These are phyloP conservation scores for Populus trichocarpa DNA, from an alignment of 441 rosid species.

Conservation along the genomic window DNA sequence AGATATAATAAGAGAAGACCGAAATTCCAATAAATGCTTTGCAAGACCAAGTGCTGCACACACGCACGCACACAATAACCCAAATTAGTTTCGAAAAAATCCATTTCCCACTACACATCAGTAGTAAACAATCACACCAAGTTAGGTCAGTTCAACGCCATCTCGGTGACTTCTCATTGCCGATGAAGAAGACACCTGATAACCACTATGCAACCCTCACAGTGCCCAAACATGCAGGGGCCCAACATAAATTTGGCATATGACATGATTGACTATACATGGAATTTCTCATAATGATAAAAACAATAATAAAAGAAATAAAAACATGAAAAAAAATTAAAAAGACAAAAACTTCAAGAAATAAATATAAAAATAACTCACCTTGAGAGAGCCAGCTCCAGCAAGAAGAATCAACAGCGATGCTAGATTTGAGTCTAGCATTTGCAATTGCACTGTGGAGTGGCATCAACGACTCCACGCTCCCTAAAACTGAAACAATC, in stretches of 20 bases:
- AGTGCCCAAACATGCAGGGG: background rate
- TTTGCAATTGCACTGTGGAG: conserved; percentile 80
- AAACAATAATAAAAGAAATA: too few relatives aligned
- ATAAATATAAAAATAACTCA: conserved; percentile 10
- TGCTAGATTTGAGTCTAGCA: conserved; percentile 72
- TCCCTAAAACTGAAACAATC: conserved; percentile 56
- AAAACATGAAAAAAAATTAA: background rate
- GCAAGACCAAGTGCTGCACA: too few relatives aligned
- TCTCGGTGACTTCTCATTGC: too few relatives aligned
- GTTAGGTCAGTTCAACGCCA: too few relatives aligned
- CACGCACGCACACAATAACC: too few relatives aligned
- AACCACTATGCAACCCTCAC: background rate
- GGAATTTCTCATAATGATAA: background rate
- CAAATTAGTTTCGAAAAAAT: too few relatives aligned
- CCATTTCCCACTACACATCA: too few relatives aligned
- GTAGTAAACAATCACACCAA: too few relatives aligned
- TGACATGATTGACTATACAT: background rate
- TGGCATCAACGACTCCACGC: conserved; percentile 72
- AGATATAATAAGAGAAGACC: background rate
- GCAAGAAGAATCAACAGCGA: conserved; percentile 76
- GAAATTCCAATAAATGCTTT: background rate
- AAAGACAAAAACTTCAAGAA: background rate
- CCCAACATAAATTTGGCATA: background rate
- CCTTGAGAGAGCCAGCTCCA: conserved; percentile 97
- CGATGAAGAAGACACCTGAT: too few relatives aligned